These are phyloP conservation scores for Laburnicola sp. DNA, from an alignment of 2,329 filamentous ascomycete genomes.

Conservation along the genomic window DNA sequence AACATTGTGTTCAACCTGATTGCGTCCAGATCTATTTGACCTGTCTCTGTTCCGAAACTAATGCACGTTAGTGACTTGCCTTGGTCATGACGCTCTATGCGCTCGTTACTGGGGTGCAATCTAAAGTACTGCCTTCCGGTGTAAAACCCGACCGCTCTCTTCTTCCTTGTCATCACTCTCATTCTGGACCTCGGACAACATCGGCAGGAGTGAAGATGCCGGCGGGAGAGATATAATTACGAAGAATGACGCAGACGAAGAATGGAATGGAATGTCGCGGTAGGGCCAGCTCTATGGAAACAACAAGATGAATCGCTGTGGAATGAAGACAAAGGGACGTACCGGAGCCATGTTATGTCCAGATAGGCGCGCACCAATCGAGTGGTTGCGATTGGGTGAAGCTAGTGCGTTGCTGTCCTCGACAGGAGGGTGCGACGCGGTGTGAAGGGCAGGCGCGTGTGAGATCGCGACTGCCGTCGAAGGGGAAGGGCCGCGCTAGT, in stretches of 20 bases:
- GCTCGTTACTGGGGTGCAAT: too few species aligned
- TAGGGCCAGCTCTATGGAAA: neutral
- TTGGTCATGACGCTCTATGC: too few species aligned
- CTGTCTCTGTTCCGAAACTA: constrained; percentile 62
- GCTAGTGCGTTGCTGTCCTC: constrained; percentile 22
- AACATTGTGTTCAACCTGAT: constrained; percentile 66
- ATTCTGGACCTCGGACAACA: too few species aligned
- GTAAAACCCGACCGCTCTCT: too few species aligned
- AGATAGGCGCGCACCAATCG: constrained; percentile 19
- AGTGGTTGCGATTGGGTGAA: constrained; percentile 17
- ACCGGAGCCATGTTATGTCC: constrained; percentile 39
- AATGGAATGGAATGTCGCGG: constrained; percentile 6
- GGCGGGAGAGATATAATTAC: neutral
- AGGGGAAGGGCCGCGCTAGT: constrained; percentile 23
- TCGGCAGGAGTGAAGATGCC: neutral
- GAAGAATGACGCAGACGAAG: neutral
- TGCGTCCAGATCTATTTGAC: constrained; percentile 60
- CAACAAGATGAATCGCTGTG: neutral
- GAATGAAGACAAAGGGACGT: constrained; percentile 22
- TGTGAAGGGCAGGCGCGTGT: constrained; percentile 38
- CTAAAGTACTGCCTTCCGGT: too few species aligned
- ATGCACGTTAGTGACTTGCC: neutral
- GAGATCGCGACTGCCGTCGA: constrained; percentile 23
- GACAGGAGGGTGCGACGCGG: constrained; percentile 37
- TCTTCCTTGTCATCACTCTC: too few species aligned